Evolutionary conservation across 169 alveolate genomes (phyloP).

Genomic region (Perkinsus olseni): DNA sequence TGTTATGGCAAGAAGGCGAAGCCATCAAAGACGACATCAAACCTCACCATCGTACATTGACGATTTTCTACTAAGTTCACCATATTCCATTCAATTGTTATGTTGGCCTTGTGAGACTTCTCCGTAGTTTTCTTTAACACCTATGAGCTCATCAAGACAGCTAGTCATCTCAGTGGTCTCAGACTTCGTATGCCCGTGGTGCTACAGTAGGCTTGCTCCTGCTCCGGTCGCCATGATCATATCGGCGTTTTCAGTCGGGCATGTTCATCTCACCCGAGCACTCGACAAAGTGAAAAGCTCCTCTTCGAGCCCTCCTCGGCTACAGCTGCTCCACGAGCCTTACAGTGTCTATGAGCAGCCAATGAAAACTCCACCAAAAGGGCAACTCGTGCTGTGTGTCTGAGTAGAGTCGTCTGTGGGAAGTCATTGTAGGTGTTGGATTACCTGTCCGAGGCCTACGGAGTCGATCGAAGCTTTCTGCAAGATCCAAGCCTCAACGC

Average conservation of each 20-base stretch:
- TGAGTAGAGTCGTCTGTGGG: neutral
- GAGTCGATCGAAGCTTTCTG: neutral
- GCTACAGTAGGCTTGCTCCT: neutral
- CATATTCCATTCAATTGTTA: neutral
- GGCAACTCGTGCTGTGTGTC: neutral
- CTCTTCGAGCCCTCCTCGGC: neutral
- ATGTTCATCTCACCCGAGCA: neutral
- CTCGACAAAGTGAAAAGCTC: neutral
- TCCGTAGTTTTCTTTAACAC: too few species aligned
- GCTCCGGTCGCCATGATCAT: neutral
- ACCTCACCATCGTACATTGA: slow-evolving; percentile 48
- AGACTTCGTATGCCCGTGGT: neutral
- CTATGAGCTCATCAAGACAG: neutral
- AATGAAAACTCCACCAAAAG: neutral
- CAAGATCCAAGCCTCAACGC: neutral
- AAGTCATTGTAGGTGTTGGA: neutral
- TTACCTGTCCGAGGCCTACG: neutral
- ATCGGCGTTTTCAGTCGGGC: neutral
- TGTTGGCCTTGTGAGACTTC: too few species aligned
- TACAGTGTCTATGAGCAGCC: neutral
- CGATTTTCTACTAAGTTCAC: neutral
- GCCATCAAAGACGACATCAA: slow-evolving; percentile 31
- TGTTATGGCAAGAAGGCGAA: slow-evolving; percentile 71
- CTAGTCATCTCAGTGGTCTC: neutral
- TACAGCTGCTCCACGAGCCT: neutral